A percentile compares a stretch with the other conserved stretches of the same genome.
phyloP scores from a whole-genome alignment of 108 stramenopile genomes.

The Nitzschia sp. region DNA sequence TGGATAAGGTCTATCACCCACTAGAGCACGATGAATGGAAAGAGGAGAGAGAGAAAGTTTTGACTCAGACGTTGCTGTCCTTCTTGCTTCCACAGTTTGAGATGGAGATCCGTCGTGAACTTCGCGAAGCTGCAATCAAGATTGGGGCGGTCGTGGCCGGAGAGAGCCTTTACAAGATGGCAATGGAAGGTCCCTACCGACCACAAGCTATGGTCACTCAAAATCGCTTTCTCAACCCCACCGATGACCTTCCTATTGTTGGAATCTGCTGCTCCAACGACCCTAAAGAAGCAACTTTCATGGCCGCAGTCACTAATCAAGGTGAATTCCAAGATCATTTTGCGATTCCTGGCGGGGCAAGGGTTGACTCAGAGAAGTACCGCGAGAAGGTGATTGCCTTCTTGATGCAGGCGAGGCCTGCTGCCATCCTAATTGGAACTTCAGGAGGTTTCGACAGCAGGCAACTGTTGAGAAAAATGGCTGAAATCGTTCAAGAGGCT shows the following conservation, averaged over 20 bases:
- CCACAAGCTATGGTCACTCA: slow-evolving; percentile 65
- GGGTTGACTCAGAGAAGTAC: slow-evolving; percentile 68
- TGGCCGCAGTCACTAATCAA: slow-evolving; percentile 72
- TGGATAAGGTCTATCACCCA: slow-evolving; percentile 75
- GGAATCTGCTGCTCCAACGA: slow-evolving; percentile 72
- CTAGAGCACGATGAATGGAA: slow-evolving; percentile 77
- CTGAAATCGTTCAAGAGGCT: slow-evolving; percentile 68
- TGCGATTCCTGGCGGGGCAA: slow-evolving; percentile 76
- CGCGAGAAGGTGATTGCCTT: slow-evolving; percentile 80
- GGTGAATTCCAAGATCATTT: slow-evolving; percentile 79
- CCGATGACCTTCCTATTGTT: slow-evolving; percentile 81
- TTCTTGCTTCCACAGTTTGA: slow-evolving; percentile 88
- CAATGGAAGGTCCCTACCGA: slow-evolving; percentile 88
- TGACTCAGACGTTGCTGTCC: slow-evolving; percentile 61
- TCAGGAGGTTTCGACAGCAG: slow-evolving; percentile 76
- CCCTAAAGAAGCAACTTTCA: slow-evolving; percentile 74
- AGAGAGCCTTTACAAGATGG: slow-evolving; percentile 69
- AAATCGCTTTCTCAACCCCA: slow-evolving; percentile 77
- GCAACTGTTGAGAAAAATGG: slow-evolving; percentile 54
- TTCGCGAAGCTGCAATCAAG: slow-evolving; percentile 64
- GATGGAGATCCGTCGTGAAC: slow-evolving; percentile 69
- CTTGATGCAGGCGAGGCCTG: slow-evolving; percentile 71
- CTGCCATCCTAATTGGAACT: slow-evolving; percentile 78
- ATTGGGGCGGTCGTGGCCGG: slow-evolving; percentile 70
- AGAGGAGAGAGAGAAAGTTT: slow-evolving; percentile 71